These are phyloP conservation scores for Paxillus involutus DNA, from an alignment of 768 basidiomycete genomes.

Conservation along the genomic window DNA sequence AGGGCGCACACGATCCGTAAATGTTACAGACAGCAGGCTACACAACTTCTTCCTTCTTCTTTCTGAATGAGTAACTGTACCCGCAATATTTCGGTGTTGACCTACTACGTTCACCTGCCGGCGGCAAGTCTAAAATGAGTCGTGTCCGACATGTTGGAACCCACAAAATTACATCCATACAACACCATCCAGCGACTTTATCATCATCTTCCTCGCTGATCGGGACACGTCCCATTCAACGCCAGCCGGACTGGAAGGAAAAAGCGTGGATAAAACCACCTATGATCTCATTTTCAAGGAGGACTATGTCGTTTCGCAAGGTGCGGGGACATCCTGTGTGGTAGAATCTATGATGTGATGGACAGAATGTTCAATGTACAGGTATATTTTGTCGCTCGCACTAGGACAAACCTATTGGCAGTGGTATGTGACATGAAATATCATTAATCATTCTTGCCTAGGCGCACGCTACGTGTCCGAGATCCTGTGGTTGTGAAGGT, in stretches of 20 bases:
- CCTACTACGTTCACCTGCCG: no score
- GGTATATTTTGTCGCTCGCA: background rate
- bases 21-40: no score
- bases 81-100: no score
- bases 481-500: no score
- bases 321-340: background rate
- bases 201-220: conserved; percentile 39
- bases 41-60: no score
- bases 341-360: background rate
- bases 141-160: conserved; percentile 64
- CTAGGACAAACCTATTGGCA: no score
- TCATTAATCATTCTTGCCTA: no score
- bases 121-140: no score
- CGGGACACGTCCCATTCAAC: conserved; percentile 86
- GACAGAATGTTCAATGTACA: background rate
- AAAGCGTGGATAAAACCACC: conserved; percentile 93
- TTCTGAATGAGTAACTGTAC: no score
- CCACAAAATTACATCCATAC: conserved; percentile 52
- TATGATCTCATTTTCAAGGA: conserved; percentile 91
- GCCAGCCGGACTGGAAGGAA: conserved; percentile 98
- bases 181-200: conserved; percentile 18
- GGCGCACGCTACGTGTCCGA: no score
- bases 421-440: no score
- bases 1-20: no score
- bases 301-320: conserved; percentile 63